Base-by-base conservation (phyloP, 208 protist species). In the Acanthamoeba culbertsoni region DNA sequence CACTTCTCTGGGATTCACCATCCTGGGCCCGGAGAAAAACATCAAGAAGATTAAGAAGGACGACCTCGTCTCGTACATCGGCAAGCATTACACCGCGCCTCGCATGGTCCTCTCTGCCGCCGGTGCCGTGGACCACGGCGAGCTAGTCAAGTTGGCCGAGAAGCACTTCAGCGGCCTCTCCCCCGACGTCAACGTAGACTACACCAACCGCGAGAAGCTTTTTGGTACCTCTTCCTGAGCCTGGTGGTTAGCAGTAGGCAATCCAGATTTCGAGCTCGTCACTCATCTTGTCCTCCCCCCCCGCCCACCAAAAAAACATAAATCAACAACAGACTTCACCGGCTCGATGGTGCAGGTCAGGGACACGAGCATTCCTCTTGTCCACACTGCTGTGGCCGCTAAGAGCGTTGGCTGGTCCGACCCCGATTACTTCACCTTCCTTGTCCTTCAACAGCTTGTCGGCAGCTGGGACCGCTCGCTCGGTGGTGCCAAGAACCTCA, bases 11-110 rank as follows among this genome's bases (percentile, higher is more conserved):
- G 98, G 98, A 23, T 95, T 98, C 48, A 99, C 98, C 5, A 99
- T 99, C 91, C 97, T 99, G n/a, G 99, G 99, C 28, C 98, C 99
- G 14, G 96, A 97, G 20, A 97, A 99, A 84, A 99, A 99, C 96
- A 99, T 99, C 94, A 95, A 97, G 48, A 91, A 93, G 31, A 96
- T 98, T 93, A 99, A 98, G 42, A 95, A 98, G 73, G 57, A 95
- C 10, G 94, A 96, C 68, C 93, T 95, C 43, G 31, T 91, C 35
- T 57, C 98, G 6, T 99, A 98, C 95, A 96, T 99, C 65, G 84
- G 96, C 62, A 97, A 96, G 88, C 98, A 99, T 97, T 99, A 99
- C 97, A 99, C 98, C 8, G 98, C 98, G 5, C 97, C 98, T 2
- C 98, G 98, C 84, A 99, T 99, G 97, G 98, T 98, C n/a, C 95